phyloP scores from a whole-genome alignment of 176 grass and related monocot genomes.

The Triticum turgidum region DNA sequence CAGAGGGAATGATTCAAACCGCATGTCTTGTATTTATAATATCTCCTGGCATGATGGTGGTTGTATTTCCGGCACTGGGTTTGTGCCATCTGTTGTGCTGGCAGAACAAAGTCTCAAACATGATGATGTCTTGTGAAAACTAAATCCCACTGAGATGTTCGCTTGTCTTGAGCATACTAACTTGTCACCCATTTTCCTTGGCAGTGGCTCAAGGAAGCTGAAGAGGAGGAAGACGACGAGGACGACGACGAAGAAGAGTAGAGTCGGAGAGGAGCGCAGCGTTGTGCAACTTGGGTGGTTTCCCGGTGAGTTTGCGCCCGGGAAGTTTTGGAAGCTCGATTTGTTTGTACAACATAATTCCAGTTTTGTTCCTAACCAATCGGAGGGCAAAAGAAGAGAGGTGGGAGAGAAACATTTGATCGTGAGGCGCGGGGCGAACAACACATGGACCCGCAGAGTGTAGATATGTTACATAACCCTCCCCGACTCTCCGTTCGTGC shows the following conservation, averaged over 20 bases:
- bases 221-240: slow-evolving; percentile 56
- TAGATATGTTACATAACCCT: slow-evolving; percentile 19
- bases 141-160: too few species aligned
- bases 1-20: neutral
- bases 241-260: slow-evolving; percentile 67
- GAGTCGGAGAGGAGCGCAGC: neutral
- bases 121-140: too few species aligned
- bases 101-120: neutral
- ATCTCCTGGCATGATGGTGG: too few species aligned
- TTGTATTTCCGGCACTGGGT: too few species aligned
- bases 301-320: slow-evolving; percentile 27
- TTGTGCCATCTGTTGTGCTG: neutral
- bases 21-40: too few species aligned
- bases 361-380: slow-evolving; percentile 37
- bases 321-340: slow-evolving; percentile 48
- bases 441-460: neutral
- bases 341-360: slow-evolving; percentile 31
- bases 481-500: neutral
- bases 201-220: slow-evolving; percentile 78
- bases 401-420: neutral
- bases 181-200: neutral
- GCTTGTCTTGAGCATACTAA: neutral
- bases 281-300: slow-evolving; percentile 7
- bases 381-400: neutral
- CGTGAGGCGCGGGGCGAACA: neutral